These are phyloP conservation scores for Pseudisothecium myosuroides DNA, from an alignment of 225 moss, liverwort and hornwort genomes.

Conservation along the genomic window DNA sequence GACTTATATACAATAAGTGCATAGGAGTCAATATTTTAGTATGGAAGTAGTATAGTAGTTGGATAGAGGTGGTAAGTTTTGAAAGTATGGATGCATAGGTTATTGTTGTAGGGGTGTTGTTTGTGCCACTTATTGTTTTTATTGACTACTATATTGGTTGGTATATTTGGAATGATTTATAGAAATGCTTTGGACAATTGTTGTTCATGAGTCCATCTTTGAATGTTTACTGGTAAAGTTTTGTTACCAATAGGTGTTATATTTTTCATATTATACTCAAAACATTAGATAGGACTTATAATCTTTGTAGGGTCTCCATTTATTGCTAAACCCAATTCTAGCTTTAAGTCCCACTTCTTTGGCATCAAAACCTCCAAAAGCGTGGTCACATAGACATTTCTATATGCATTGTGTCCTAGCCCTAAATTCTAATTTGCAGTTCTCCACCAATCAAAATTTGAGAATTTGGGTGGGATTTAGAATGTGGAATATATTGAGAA, in stretches of 20 bases:
- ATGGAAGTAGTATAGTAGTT: too few relatives aligned
- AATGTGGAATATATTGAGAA: background rate
- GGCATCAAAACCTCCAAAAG: background rate
- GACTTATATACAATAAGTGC: rapidly evolving
- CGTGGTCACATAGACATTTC: background rate
- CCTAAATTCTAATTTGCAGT: background rate
- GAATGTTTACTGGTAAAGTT: too few relatives aligned
- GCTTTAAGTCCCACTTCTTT: background rate
- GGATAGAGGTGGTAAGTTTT: too few relatives aligned
- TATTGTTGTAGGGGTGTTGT: too few relatives aligned
- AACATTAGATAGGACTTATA: background rate
- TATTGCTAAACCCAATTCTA: background rate
- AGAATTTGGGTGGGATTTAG: background rate
- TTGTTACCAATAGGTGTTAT: too few relatives aligned
- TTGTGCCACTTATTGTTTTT: too few relatives aligned
- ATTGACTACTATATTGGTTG: too few relatives aligned
- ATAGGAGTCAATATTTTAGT: too few relatives aligned
- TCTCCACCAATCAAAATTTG: background rate
- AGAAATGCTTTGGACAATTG: too few relatives aligned
- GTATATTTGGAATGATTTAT: too few relatives aligned
- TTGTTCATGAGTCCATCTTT: rapidly evolving
- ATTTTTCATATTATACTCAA: background rate
- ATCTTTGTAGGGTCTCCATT: rapidly evolving
- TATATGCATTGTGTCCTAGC: too few relatives aligned
- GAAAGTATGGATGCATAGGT: too few relatives aligned